These are phyloP conservation scores for Backusella parvicylindrica DNA, from an alignment of 192 early-diverging fungal species.

Conservation along the genomic window DNA sequence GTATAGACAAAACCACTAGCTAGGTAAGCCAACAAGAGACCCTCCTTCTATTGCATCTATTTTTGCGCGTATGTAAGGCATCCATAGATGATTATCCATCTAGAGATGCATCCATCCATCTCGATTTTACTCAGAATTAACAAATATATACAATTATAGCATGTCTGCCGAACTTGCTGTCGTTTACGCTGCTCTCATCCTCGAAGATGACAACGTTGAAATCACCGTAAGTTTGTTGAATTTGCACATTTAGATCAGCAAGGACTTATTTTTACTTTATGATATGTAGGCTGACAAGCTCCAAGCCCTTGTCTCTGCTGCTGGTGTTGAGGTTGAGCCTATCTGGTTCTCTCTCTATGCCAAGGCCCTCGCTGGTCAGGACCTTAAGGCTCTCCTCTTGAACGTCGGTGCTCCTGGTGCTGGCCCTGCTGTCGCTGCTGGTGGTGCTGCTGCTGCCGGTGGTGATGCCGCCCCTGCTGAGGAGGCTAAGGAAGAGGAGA, in stretches of 20 bases:
- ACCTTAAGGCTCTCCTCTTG: conserved; percentile 84
- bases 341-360: conserved; percentile 97
- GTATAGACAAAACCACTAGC: not conserved
- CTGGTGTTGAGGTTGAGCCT: conserved; percentile 87
- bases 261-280: not conserved
- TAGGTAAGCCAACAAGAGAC: not conserved
- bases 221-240: conserved; percentile 79
- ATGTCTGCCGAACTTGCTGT: conserved; percentile 42
- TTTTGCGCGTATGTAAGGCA: not conserved
- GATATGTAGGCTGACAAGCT: conserved; percentile 85
- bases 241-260: not conserved
- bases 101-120: conserved; percentile 7
- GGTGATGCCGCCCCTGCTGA: conserved; percentile 38
- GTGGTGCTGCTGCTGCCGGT: conserved; percentile 36
- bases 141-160: conserved; percentile 13
- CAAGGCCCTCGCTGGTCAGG: conserved; percentile 95
- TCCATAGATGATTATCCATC: not conserved
- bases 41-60: not conserved
- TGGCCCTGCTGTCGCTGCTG: conserved; percentile 39
- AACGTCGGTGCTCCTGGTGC: conserved; percentile 79
- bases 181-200: conserved; percentile 94
- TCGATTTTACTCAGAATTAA: not conserved
- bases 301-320: conserved; percentile 84
- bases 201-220: conserved; percentile 94
- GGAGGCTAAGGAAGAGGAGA: conserved; percentile 61